Evolutionary conservation across 1,139 yeast species (phyloP), one percentile per base, ranked within the genome.

Genomic region (Suhomyces kunorum): DNA sequence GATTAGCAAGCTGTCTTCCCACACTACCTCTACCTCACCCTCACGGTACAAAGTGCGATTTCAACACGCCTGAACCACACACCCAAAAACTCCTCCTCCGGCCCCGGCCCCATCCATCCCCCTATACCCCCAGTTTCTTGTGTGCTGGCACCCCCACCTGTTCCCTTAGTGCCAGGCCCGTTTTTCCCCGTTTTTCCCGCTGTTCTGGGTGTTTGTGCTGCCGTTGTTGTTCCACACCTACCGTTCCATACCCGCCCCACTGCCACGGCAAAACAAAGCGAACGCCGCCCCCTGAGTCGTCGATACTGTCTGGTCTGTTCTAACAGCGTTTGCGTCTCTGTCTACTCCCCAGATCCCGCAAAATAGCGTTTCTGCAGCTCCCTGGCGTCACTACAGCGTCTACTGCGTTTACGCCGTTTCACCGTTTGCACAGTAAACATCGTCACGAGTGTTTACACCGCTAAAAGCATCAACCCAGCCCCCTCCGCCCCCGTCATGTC

Each of bases 401-500:
- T n/a, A n/a, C n/a, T n/a, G n/a, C n/a, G n/a, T n/a, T n/a, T n/a
- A n/a, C n/a, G n/a, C n/a, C n/a, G n/a, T n/a, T n/a, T n/a, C n/a
- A n/a, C n/a, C n/a, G n/a, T n/a, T n/a, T n/a, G n/a, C n/a, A n/a
- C n/a, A n/a, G n/a, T n/a, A n/a, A n/a, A n/a, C n/a, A n/a, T n/a
- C n/a, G n/a, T n/a, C n/a, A n/a, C n/a, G n/a, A n/a, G n/a, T n/a
- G n/a, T n/a, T n/a, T n/a, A n/a, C n/a, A n/a, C n/a, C n/a, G n/a
- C n/a, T n/a, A n/a, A n/a, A n/a, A n/a, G n/a, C n/a, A n/a, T n/a
- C n/a, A n/a, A n/a, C n/a, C n/a, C 19, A 17, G n/a, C 6, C 14
- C 31, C 23, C n/a, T 14, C 13, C 33, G 24, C 7, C 12, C 17
- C 27, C 33, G 42, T 19, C 46, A 72, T 72, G 78, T 66, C 72